Evolutionary conservation across 805 yeast genomes (phyloP).

Genomic region (Wickerhamiella hasegawae): DNA sequence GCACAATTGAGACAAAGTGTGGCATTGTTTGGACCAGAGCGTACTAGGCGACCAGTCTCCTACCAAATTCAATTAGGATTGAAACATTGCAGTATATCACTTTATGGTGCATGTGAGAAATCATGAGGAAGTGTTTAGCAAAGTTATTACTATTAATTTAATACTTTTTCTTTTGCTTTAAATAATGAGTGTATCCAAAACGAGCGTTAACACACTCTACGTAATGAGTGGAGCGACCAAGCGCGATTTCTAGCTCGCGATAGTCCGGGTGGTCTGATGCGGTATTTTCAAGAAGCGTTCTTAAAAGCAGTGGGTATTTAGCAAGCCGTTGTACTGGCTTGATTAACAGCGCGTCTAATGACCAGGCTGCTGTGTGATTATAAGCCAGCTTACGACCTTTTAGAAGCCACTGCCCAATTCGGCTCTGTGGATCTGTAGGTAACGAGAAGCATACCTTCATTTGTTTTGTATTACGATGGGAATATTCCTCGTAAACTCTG

Average conservation of each 20-base stretch:
- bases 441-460: constrained; percentile 4
- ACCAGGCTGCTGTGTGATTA: constrained; percentile 24
- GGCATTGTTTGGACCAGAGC: no score
- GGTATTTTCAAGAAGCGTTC: constrained; percentile 19
- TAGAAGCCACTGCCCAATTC: not conserved
- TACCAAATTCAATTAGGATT: no score
- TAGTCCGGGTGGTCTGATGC: constrained; percentile 32
- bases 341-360: constrained; percentile 26
- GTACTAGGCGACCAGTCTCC: no score
- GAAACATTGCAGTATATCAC: no score
- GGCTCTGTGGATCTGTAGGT: not conserved
- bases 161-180: no score
- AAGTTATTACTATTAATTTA: no score
- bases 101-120: no score
- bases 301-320: constrained; percentile 26
- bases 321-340: constrained; percentile 32
- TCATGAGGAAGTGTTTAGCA: no score
- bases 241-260: constrained; percentile 16
- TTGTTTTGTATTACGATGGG: constrained; percentile 18
- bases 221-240: constrained; percentile 7
- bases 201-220: constrained; percentile 12
- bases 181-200: no score
- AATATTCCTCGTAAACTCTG: constrained; percentile 20
- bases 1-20: no score
- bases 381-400: not conserved